Evolutionary conservation across 371 early-diverging fungal genomes (phyloP).

Genomic region (Capillidium heterosporum): DNA sequence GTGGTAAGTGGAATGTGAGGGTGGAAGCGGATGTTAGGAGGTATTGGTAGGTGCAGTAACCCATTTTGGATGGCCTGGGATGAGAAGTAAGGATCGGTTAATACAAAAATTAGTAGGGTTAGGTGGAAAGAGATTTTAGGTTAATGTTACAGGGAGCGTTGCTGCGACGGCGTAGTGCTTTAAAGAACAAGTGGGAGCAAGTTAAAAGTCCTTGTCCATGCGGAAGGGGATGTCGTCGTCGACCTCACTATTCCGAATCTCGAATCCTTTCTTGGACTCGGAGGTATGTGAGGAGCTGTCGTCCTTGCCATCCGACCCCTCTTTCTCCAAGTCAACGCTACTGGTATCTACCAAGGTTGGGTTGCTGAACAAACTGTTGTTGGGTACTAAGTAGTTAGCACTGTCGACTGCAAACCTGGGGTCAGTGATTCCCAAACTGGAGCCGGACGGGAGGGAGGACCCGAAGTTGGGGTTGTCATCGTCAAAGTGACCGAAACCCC

Average conservation of each 20-base stretch:
- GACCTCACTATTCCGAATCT: not conserved
- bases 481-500: not conserved
- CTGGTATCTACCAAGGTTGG: conserved; percentile 59
- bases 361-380: not conserved
- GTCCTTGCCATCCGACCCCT: not conserved
- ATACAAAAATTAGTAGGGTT: no score
- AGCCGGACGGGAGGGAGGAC: conserved; percentile 1
- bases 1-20: no score
- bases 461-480: not conserved
- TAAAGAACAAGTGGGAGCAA: no score
- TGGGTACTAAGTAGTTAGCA: not conserved
- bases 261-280: not conserved
- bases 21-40: no score
- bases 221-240: conserved; percentile 4
- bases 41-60: no score
- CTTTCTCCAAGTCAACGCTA: not conserved
- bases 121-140: no score
- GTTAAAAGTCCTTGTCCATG: conserved; percentile 4
- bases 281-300: not conserved
- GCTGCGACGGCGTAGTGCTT: no score
- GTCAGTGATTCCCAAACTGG: conserved; percentile 3
- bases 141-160: no score
- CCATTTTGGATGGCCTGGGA: no score
- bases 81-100: no score
- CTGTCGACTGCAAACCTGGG: not conserved